Evolutionary conservation across 2,329 filamentous ascomycete species (phyloP).

Genomic region (Colletotrichum sp.): DNA sequence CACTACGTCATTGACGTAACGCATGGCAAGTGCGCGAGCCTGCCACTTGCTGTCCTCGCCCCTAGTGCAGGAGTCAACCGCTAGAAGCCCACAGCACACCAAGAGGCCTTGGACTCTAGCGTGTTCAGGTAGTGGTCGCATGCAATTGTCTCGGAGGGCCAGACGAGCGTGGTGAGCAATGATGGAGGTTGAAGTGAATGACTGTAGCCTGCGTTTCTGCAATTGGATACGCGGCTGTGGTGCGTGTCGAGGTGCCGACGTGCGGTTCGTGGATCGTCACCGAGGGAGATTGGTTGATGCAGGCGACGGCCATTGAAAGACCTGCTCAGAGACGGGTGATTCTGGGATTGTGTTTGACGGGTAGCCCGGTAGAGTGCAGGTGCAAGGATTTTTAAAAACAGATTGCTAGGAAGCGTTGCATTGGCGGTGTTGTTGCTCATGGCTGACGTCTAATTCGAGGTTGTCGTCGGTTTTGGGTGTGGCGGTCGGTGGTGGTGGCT

Average conservation of each 20-base stretch:
- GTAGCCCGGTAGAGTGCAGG: background rate
- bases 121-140: too few relatives aligned
- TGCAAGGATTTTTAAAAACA: background rate
- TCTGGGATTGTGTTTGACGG: background rate
- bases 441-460: too few relatives aligned
- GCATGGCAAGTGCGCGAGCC: too few relatives aligned
- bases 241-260: background rate
- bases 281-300: background rate
- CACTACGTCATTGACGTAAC: too few relatives aligned
- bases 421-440: background rate
- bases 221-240: background rate
- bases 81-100: too few relatives aligned
- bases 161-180: background rate
- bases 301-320: too few relatives aligned
- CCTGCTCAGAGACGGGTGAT: background rate
- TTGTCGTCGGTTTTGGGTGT: too few relatives aligned
- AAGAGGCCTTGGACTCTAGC: too few relatives aligned
- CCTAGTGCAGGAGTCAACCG: too few relatives aligned
- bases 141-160: background rate
- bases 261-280: background rate
- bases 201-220: rapidly evolving
- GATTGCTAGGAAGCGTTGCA: background rate
- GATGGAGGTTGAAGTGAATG: background rate
- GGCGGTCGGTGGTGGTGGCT: too few relatives aligned
- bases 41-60: rapidly evolving